Evolutionary conservation across 441 rosid species (phyloP).

Genomic region (Populus trichocarpa): DNA sequence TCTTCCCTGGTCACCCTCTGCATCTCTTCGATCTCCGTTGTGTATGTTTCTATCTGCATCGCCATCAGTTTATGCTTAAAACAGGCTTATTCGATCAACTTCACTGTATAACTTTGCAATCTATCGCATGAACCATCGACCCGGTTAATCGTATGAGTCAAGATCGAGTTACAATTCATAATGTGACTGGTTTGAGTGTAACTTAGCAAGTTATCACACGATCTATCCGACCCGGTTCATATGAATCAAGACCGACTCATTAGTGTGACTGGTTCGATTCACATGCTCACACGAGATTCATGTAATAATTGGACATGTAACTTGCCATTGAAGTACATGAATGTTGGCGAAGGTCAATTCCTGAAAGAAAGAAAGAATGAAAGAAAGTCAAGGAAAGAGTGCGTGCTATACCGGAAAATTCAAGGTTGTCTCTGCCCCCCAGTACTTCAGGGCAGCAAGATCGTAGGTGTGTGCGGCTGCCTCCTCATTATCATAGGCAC

Average conservation of each 20-base stretch:
- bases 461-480: constrained; percentile 92
- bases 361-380: no score
- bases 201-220: no score
- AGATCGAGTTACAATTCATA: no score
- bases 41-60: constrained; percentile 54
- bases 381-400: background rate
- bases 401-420: constrained; percentile 58
- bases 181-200: no score
- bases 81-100: background rate
- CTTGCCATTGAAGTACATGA: background rate
- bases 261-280: background rate
- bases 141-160: background rate
- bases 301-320: background rate
- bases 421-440: constrained; percentile 60
- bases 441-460: constrained; percentile 37
- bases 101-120: background rate
- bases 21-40: constrained; percentile 79
- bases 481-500: constrained; percentile 90
- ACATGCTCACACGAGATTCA: background rate
- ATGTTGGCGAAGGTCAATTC: background rate
- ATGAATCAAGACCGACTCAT: background rate
- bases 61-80: background rate
- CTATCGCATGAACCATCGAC: background rate
- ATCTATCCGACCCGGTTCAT: no score
- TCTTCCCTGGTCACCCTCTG: constrained; percentile 68